A percentile compares a stretch with the other conserved stretches of the same genome.
These are phyloP conservation scores for Globisporangium megalacanthum DNA, from an alignment of 352 stramenopile genomes.

Conservation along the genomic window DNA sequence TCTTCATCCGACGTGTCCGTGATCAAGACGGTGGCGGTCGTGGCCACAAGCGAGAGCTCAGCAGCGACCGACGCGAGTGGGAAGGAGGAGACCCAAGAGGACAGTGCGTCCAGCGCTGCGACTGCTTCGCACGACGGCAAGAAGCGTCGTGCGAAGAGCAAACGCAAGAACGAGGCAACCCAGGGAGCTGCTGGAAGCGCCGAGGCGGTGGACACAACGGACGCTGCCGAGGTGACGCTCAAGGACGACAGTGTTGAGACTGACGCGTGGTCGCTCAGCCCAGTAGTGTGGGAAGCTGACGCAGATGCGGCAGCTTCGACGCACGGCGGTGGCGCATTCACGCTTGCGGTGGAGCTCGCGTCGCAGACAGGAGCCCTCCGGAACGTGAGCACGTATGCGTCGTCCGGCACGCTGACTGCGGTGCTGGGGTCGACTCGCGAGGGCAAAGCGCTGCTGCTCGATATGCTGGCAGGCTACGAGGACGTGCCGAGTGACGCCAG, in stretches of 20 bases:
- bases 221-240: not conserved
- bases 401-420: conserved; percentile 31
- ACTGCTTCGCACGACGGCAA: conserved; percentile 11
- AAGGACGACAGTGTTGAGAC: not conserved
- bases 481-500: conserved; percentile 44
- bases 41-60: not conserved
- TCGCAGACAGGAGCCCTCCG: conserved; percentile 32
- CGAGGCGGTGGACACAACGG: not conserved
- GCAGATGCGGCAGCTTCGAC: conserved; percentile 3
- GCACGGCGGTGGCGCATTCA: conserved; percentile 6
- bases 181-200: not conserved
- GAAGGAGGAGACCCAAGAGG: not conserved
- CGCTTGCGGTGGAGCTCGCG: conserved; percentile 19
- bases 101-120: not conserved
- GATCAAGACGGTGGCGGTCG: not conserved
- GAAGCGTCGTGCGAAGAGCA: conserved; percentile 16
- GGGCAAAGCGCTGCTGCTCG: conserved; percentile 60
- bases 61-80: not conserved
- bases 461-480: conserved; percentile 73
- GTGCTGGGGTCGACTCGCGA: conserved; percentile 44
- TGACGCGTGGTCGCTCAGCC: conserved; percentile 1
- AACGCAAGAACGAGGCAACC: conserved; percentile 11
- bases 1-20: too few species aligned
- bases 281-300: conserved; percentile 2
- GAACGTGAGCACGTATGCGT: conserved; percentile 34